phyloP scores from a whole-genome alignment of 179 eudicot genomes.

The Corrigiola litoralis region DNA sequence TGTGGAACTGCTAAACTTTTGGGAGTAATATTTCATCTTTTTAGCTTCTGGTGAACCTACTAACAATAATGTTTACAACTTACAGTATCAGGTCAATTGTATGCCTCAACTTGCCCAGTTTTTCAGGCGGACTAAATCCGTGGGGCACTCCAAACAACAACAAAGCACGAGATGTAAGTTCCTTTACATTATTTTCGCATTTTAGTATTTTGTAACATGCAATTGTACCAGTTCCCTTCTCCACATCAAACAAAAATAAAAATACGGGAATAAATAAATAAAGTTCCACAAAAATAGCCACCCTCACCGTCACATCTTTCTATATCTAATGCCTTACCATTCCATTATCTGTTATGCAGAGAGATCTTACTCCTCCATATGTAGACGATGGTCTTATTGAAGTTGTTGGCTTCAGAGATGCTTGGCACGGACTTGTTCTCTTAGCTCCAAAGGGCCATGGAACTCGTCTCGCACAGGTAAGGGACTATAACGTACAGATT shows the following conservation, averaged over 20 bases:
- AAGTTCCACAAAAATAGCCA: background rate
- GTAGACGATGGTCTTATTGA: constrained; percentile 94
- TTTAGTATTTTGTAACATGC: background rate
- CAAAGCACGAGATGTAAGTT: constrained; percentile 57
- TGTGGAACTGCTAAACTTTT: background rate
- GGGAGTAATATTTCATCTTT: background rate
- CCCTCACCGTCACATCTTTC: background rate
- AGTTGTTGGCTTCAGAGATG: constrained; percentile 94
- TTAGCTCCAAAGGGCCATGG: constrained; percentile 93
- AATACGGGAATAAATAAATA: background rate
- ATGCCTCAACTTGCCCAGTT: constrained; percentile 97
- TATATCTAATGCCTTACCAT: background rate
- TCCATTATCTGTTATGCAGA: constrained; percentile 37
- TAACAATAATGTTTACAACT: constrained; percentile 3
- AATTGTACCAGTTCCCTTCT: too few species aligned
- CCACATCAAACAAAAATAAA: too few species aligned
- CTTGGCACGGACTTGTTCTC: constrained; percentile 96
- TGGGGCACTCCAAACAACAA: constrained; percentile 83
- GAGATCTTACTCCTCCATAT: constrained; percentile 73
- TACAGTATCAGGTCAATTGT: constrained; percentile 91
- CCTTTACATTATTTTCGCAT: background rate
- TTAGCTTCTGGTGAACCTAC: background rate
- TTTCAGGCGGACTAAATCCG: constrained; percentile 96
- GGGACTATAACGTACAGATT: background rate
- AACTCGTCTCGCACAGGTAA: constrained; percentile 97